These are phyloP conservation scores for Aspergillus ostianus DNA, from an alignment of 495 filamentous ascomycete genomes.

Conservation along the genomic window DNA sequence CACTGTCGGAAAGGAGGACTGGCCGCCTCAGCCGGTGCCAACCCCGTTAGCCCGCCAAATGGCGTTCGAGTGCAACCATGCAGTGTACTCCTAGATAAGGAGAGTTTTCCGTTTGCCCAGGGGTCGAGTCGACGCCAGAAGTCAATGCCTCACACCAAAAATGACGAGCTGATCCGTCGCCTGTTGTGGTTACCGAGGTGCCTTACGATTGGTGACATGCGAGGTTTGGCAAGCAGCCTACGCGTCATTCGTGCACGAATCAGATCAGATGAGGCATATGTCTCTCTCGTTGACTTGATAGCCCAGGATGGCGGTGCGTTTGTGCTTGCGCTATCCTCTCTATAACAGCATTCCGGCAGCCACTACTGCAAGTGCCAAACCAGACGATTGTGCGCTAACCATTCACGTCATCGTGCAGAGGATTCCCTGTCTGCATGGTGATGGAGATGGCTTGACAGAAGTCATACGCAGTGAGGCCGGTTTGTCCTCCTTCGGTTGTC, in stretches of 20 bases:
- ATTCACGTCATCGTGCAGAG: neutral
- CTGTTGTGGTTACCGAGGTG: neutral
- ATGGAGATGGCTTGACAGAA: slow-evolving; percentile 1
- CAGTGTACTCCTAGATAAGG: no score
- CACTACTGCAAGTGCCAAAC: slow-evolving; percentile 6
- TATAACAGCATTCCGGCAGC: slow-evolving; percentile 1
- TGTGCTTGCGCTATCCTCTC: neutral
- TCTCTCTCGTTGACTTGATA: neutral
- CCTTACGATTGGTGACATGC: neutral
- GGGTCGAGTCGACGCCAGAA: neutral
- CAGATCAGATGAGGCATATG: no score
- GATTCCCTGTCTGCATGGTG: slow-evolving; percentile 1
- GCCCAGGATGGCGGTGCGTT: neutral
- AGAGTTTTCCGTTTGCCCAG: neutral
- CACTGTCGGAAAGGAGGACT: neutral
- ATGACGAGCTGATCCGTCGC: no score
- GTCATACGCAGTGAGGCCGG: no score
- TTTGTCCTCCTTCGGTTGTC: no score
- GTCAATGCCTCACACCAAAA: neutral
- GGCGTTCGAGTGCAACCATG: neutral
- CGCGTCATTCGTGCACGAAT: neutral
- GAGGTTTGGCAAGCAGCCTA: neutral
- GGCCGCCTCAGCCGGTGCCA: neutral
- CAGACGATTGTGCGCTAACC: neutral
- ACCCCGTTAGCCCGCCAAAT: neutral